A percentile compares a stretch with the other conserved stretches of the same genome.
Evolutionary conservation across 2,329 filamentous ascomycete species (phyloP).

Genomic region (Calonectria ilicicola): DNA sequence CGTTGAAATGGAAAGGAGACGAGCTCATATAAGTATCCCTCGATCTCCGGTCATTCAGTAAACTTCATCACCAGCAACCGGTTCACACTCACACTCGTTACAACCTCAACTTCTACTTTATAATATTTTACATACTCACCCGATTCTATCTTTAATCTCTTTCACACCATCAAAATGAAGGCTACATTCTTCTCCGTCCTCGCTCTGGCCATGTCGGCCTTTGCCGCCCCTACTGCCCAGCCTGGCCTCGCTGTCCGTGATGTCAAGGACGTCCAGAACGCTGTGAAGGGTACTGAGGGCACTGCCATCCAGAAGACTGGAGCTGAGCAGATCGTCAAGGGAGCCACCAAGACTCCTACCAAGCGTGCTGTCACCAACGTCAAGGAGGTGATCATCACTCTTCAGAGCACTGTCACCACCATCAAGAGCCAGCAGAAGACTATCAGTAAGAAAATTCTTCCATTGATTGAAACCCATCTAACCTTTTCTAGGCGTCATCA

Average conservation of each 20-base stretch:
- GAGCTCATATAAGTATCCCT: conserved; percentile 8
- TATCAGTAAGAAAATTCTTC: background rate
- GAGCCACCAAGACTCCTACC: background rate
- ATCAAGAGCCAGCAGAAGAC: background rate
- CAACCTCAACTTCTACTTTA: background rate
- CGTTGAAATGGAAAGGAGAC: background rate
- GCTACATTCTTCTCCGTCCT: conserved; percentile 30
- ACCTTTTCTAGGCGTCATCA: background rate
- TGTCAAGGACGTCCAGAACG: background rate
- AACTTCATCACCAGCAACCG: background rate
- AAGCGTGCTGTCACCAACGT: background rate
- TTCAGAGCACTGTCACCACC: background rate
- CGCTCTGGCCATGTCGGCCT: conserved; percentile 31
- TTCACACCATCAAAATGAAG: conserved; percentile 33
- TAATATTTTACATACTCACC: background rate
- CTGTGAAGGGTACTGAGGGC: background rate
- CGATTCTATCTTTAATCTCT: background rate
- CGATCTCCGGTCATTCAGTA: background rate
- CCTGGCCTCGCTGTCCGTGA: conserved; percentile 6
- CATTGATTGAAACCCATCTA: background rate
- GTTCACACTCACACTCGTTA: background rate
- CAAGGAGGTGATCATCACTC: background rate
- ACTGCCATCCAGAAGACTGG: background rate
- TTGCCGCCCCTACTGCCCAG: conserved; percentile 26
- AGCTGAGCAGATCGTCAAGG: background rate